Percentiles rank a stretch among this genome's conserved stretches.
These are phyloP conservation scores for Dicorynia guianensis DNA, from an alignment of 306 rosid species.

Conservation along the genomic window DNA sequence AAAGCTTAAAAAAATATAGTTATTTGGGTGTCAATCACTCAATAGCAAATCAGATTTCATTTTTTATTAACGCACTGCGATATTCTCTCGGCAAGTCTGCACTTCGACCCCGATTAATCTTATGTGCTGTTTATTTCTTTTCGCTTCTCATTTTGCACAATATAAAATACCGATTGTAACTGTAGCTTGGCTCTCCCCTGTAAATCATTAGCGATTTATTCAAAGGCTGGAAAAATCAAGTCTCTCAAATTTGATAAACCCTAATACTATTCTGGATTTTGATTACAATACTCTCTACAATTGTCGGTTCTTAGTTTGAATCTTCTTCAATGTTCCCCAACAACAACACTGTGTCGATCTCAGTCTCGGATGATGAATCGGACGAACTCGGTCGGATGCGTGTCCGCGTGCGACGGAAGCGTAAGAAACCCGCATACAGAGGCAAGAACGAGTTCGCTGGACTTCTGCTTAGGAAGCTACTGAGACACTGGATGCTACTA, in stretches of 20 bases:
- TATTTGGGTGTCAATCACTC: too few relatives aligned
- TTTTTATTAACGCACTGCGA: too few relatives aligned
- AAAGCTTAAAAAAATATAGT: too few relatives aligned
- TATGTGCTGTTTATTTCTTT: too few relatives aligned
- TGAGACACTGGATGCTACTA: constrained; percentile 73
- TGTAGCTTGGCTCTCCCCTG: too few relatives aligned
- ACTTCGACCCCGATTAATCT: too few relatives aligned
- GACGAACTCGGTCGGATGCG: constrained; percentile 86
- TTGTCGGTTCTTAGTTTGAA: background rate
- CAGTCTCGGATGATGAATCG: constrained; percentile 77
- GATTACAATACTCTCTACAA: background rate
- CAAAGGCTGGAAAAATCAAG: background rate
- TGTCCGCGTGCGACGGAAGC: constrained; percentile 76
- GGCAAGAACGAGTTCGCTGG: constrained; percentile 45
- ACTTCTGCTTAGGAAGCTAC: constrained; percentile 54
- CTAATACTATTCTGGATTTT: background rate
- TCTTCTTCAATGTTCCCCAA: constrained; percentile 59
- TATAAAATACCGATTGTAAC: too few relatives aligned
- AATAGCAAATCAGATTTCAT: too few relatives aligned
- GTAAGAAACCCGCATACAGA: constrained; percentile 63
- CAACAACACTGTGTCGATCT: constrained; percentile 63
- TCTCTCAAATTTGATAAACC: background rate
- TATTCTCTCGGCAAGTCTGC: too few relatives aligned
- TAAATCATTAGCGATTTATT: too few relatives aligned
- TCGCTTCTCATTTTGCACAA: too few relatives aligned